A percentile compares a stretch with the other conserved stretches of the same genome.
Conservation (phyloP, 768 basidiomycete genomes). For the Xanthoconium stramineum region DNA sequence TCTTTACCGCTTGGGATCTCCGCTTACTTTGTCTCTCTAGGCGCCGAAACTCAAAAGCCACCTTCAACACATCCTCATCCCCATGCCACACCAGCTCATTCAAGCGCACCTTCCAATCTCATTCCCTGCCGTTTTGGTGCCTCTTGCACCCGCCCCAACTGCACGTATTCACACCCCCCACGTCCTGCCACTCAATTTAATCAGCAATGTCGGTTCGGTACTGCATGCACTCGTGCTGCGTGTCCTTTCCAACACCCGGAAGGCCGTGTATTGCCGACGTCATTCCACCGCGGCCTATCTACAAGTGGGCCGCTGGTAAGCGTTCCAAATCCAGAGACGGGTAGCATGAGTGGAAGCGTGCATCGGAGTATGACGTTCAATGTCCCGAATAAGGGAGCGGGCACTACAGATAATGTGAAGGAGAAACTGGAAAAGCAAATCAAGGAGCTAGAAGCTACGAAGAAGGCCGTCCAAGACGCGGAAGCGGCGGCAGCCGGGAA, state of each 20-base stretch:
- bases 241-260: constrained; percentile 94
- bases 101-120: constrained; percentile 24
- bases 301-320: constrained; percentile 58
- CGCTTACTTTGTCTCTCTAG: constrained; percentile 20
- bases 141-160: constrained; percentile 65
- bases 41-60: constrained; percentile 33
- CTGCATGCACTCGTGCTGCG: constrained; percentile 77
- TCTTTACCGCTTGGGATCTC: neutral
- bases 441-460: constrained; percentile 66
- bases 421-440: constrained; percentile 49
- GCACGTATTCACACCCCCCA: constrained; percentile 66
- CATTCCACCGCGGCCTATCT: constrained; percentile 78
- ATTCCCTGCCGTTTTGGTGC: constrained; percentile 67
- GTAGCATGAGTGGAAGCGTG: constrained; percentile 64
- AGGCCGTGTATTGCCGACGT: constrained; percentile 72
- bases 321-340: constrained; percentile 60
- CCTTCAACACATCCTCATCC: constrained; percentile 36
- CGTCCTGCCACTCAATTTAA: constrained; percentile 39
- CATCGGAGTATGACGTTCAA: constrained; percentile 75
- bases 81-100: constrained; percentile 30
- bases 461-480: constrained; percentile 65
- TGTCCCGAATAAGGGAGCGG: constrained; percentile 26
- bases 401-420: constrained; percentile 36
- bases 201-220: constrained; percentile 77
- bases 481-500: constrained; percentile 58